Evolutionary conservation across 2,329 filamentous ascomycete genomes (phyloP).

Genomic region (Apiospora saccharicola): DNA sequence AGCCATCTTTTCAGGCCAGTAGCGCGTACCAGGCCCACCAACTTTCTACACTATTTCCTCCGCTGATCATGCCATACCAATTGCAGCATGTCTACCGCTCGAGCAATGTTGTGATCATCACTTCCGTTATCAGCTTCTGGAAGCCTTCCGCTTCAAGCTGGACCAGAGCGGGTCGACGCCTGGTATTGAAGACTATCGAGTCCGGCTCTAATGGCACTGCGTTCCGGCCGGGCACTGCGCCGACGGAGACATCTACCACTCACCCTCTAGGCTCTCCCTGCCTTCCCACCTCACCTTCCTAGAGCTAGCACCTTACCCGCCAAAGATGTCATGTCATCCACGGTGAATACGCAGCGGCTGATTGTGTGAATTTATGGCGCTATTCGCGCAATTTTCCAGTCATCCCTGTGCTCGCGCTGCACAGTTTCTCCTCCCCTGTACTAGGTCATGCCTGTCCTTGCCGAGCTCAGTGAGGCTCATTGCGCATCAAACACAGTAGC

Average conservation of each 20-base stretch:
- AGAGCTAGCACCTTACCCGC: neutral
- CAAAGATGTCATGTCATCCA: slow-evolving; percentile 10
- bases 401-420: slow-evolving; percentile 7
- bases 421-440: neutral
- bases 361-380: neutral
- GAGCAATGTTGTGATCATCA: slow-evolving; percentile 21
- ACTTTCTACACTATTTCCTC: slow-evolving; percentile 10
- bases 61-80: slow-evolving; percentile 15
- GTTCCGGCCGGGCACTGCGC: neutral
- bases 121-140: slow-evolving; percentile 13
- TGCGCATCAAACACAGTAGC: slow-evolving; percentile 17
- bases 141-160: slow-evolving; percentile 11
- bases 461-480: slow-evolving; percentile 16
- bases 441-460: neutral
- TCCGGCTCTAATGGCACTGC: neutral
- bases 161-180: neutral
- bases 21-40: slow-evolving; percentile 14
- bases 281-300: neutral
- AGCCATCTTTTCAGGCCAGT: slow-evolving; percentile 4
- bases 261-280: neutral
- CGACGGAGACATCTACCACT: neutral
- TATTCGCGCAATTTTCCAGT: neutral
- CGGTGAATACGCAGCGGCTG: neutral
- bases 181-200: slow-evolving; percentile 1
- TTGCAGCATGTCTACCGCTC: slow-evolving; percentile 20